Base-by-base conservation (phyloP, 2,329 filamentous ascomycete species). In the Colletotrichum agaves region DNA sequence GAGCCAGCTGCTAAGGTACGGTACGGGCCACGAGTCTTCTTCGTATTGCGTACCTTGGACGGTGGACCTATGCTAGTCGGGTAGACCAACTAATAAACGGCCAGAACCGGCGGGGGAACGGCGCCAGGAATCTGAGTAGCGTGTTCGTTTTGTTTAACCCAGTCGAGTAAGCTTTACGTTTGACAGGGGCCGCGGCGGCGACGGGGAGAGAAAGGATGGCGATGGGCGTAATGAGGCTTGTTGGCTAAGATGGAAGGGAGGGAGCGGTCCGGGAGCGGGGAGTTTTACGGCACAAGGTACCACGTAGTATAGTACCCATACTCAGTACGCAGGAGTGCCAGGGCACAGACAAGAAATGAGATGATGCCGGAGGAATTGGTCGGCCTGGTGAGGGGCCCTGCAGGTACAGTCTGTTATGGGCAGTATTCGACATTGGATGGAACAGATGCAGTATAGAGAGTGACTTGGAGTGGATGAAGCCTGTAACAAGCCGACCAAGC, bases 171-270 rank as follows among this genome's bases (percentile, higher is more conserved):
- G 64, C 64, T 55, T 35, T 39, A 59, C 27, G 39, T 64, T 64
- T 67, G 64, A 67, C 64, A 67, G 61, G 61, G 64, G 53, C 64
- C 61, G 64, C 60, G 53, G 44, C 60, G 64, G 60, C 52, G 60
- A 53, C 53, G 64, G 64, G 52, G 46, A 58, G 46, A 53, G 35
- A 63, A 50, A 63, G 43, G 59, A 57, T 41, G 63, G 47, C 33
- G 19, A 55, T 56, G 57, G 47, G 41, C 39, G 56, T 59, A 8
- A n/a, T 47, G 55, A 57, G 59, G 35, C 63, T 66, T 56, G 50
- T 66, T 56, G 50, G 35, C 35, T 33, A 13, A 19, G 57, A 27
- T 31, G 44, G 39, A 31, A 23, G 21, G 60, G 61, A 63, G 64
- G 53, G 46, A 49, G 53, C 53, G 64, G 39, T 63, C 60, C 53